A percentile compares a stretch with the other conserved stretches of the same genome.
Conservation (phyloP, 345 rosid species). For the Aquilaria sinensis region DNA sequence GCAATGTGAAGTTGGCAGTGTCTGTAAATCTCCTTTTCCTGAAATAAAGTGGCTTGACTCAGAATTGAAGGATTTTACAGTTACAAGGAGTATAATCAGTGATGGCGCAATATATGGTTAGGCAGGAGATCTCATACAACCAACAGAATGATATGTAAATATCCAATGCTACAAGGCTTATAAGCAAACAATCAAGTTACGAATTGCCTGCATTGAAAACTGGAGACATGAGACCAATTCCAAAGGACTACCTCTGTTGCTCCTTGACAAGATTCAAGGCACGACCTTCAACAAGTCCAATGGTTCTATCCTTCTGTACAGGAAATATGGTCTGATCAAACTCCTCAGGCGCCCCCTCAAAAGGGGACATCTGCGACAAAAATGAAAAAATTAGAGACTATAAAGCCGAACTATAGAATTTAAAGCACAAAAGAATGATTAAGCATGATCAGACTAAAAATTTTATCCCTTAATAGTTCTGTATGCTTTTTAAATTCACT, state of each 20-base stretch:
- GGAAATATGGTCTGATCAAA: conserved; percentile 85
- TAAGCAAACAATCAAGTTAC: too few species aligned
- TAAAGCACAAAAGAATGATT: not conserved
- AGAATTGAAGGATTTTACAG: too few species aligned
- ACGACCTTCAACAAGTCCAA: conserved; percentile 49
- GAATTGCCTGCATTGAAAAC: too few species aligned
- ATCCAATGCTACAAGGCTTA: not conserved
- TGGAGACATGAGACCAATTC: not conserved
- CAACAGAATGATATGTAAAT: too few species aligned
- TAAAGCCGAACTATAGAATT: too few species aligned
- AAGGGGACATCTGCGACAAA: conserved; percentile 59
- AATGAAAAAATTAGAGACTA: too few species aligned
- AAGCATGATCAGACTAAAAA: not conserved
- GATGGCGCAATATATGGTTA: too few species aligned
- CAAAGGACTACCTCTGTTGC: conserved; percentile 57
- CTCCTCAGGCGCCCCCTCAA: conserved; percentile 81
- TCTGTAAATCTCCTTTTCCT: conserved; percentile 86
- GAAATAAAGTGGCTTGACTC: not conserved
- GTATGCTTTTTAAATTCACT: too few species aligned
- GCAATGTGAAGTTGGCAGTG: conserved; percentile 76
- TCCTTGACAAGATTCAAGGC: conserved; percentile 61
- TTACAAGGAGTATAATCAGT: too few species aligned
- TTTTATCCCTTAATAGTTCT: too few species aligned
- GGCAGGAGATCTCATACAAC: too few species aligned
- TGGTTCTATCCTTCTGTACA: conserved; percentile 48